Conservation (phyloP, 805 yeast species). For the Candida michaelii region DNA sequence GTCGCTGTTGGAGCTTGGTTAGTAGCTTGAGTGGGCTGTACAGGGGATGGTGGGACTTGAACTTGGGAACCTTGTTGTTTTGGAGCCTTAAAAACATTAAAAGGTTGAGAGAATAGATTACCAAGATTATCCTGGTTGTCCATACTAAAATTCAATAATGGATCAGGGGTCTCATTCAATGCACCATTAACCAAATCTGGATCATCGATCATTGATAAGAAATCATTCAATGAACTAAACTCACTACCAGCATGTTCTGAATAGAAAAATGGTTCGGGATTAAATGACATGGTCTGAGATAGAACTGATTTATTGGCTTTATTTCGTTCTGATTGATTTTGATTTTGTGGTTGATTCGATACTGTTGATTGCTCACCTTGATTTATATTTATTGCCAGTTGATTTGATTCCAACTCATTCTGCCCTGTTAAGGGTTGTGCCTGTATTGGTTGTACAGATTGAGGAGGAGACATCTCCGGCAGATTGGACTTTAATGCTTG, state of each 20-base stretch:
- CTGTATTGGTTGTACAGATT: slow-evolving; percentile 2
- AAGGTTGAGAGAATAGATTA: slow-evolving; percentile 27
- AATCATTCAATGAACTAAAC: slow-evolving; percentile 85
- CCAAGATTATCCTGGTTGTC: slow-evolving; percentile 12
- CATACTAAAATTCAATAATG: slow-evolving; percentile 24
- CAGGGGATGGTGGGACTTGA: slow-evolving; percentile 3
- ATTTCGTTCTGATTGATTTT: slow-evolving; percentile 9
- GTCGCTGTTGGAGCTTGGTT: neutral
- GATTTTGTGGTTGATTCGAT: neutral
- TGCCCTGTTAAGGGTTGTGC: slow-evolving; percentile 8
- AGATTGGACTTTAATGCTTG: slow-evolving; percentile 19
- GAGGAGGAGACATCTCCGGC: slow-evolving; percentile 7
- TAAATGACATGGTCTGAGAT: slow-evolving; percentile 42
- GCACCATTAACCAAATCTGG: slow-evolving; percentile 61
- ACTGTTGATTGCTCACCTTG: neutral
- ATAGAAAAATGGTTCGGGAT: slow-evolving; percentile 76
- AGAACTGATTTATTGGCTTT: slow-evolving; percentile 26
- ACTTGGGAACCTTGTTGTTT: slow-evolving; percentile 8
- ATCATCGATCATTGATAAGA: slow-evolving; percentile 86
- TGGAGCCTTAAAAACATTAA: slow-evolving; percentile 11
- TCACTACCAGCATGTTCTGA: slow-evolving; percentile 94
- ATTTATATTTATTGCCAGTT: neutral
- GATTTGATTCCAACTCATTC: neutral
- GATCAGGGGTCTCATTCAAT: slow-evolving; percentile 24
- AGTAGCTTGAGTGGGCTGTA: slow-evolving; percentile 6